A percentile compares a stretch with the other conserved stretches of the same genome.
These are phyloP conservation scores for Beta corolliflora DNA, from an alignment of 179 eudicot species.

Conservation along the genomic window DNA sequence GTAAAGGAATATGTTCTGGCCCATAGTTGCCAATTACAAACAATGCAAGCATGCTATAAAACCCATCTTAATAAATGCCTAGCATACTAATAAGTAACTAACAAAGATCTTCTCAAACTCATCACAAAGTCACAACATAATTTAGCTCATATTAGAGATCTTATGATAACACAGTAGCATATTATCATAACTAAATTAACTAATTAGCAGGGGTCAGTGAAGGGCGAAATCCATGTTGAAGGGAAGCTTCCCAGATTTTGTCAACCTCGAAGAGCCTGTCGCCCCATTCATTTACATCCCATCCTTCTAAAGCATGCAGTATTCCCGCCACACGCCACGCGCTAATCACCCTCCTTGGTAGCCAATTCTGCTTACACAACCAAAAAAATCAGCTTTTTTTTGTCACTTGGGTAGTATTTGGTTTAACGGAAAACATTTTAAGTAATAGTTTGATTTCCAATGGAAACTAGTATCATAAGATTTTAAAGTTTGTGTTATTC, in stretches of 20 bases:
- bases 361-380: constrained; percentile 56
- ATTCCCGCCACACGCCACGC: constrained; percentile 72
- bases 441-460: no score
- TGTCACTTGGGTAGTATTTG: neutral
- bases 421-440: neutral
- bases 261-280: constrained; percentile 40
- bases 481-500: no score
- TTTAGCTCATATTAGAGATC: neutral
- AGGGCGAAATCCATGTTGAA: constrained; percentile 68
- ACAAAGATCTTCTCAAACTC: neutral
- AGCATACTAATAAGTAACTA: no score
- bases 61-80: neutral
- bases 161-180: neutral
- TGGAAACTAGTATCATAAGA: no score
- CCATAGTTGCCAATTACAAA: no score
- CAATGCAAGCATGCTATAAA: no score
- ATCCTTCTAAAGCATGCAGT: constrained; percentile 67
- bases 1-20: no score
- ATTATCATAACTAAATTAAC: neutral
- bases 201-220: constrained; percentile 17
- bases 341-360: constrained; percentile 72
- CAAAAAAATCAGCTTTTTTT: no score
- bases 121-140: neutral
- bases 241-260: constrained; percentile 62
- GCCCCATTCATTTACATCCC: constrained; percentile 70